Evolutionary conservation across 768 basidiomycete species (phyloP), one percentile per base, ranked within the genome.

Genomic region (Boletus fagicola): DNA sequence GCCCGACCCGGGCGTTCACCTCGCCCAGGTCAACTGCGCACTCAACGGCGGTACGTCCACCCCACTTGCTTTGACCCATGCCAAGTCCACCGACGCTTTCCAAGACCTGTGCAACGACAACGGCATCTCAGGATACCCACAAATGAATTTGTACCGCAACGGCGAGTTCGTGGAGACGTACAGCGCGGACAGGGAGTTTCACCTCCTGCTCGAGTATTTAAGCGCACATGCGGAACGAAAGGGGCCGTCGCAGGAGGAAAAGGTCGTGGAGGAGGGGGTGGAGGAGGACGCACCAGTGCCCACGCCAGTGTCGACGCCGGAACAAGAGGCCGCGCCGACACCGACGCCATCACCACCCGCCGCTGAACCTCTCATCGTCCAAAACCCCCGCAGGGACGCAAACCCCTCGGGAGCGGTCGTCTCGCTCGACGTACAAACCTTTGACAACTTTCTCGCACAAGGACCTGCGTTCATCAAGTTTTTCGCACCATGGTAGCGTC

Each of bases 51-150:
- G 92, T 85, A 60, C 60, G 89, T 76, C 26, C 1, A 28, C 26
- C 24, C 5, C 22, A 13, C 3, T 24, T 1, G 6, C 18, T 4
- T 16, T 16, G 10, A 2, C 31, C 15, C 28, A 9, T 9, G 1
- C 0, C n/a, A 6, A 6, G 8, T 30, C 7, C 5, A 15, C 42
- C 28, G 15, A 64, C 44, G 0, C 33, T 9, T 24, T 9, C 31
- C 64, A 95, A 96, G 94, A 97, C 69, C 77, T 97, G 5, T 96
- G 94, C 73, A 74, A 77, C 47, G 76, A 78, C n/a, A 85, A 94
- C 54, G 75, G 75, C 16, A 74, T 97, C 58, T 74, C 73, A 9
- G 85, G 83, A 51, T 96, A 92, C 69, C 94, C 94, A 0, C 79
- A 87, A 30, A 76, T 96, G 67, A 82, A 85, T 46, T 74, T 95